Evolutionary conservation across 345 rosid species (phyloP).

Genomic region (Eucalyptus cloeziana): DNA sequence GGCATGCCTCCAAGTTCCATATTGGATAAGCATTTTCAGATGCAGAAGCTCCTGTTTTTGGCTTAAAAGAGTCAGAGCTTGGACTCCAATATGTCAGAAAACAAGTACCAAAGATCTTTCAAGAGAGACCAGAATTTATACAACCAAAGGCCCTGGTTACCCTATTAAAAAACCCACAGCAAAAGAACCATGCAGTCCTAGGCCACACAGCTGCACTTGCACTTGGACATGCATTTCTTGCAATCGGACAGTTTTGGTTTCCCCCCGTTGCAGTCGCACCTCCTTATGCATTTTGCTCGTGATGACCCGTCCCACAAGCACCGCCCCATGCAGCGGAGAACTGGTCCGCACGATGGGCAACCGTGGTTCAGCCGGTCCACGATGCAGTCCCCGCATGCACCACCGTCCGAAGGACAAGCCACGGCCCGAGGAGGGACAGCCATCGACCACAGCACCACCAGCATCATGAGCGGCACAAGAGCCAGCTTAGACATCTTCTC

Average conservation of each 20-base stretch:
- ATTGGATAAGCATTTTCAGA: neutral
- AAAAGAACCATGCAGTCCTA: neutral
- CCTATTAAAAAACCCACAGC: neutral
- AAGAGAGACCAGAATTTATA: neutral
- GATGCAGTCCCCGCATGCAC: constrained; percentile 45
- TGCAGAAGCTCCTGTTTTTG: neutral
- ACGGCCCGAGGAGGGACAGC: neutral
- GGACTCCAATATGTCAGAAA: neutral
- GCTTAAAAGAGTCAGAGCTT: neutral
- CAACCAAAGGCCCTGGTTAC: neutral
- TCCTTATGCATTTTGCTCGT: constrained; percentile 18
- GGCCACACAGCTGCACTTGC: constrained; percentile 58
- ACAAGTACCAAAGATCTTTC: neutral
- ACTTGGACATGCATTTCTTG: constrained; percentile 54
- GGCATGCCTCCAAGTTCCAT: neutral
- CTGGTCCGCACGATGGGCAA: constrained; percentile 51
- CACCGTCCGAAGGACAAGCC: neutral
- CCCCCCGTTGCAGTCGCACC: constrained; percentile 43
- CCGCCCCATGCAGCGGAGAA: constrained; percentile 61
- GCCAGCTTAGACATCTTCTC: neutral
- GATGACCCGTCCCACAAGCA: constrained; percentile 68
- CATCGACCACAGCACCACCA: constrained; percentile 1
- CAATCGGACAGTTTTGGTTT: constrained; percentile 42
- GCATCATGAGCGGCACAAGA: neutral
- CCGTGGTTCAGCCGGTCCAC: constrained; percentile 28